Base-by-base conservation (phyloP, 805 yeast species). In the Lipomyces orientalis region DNA sequence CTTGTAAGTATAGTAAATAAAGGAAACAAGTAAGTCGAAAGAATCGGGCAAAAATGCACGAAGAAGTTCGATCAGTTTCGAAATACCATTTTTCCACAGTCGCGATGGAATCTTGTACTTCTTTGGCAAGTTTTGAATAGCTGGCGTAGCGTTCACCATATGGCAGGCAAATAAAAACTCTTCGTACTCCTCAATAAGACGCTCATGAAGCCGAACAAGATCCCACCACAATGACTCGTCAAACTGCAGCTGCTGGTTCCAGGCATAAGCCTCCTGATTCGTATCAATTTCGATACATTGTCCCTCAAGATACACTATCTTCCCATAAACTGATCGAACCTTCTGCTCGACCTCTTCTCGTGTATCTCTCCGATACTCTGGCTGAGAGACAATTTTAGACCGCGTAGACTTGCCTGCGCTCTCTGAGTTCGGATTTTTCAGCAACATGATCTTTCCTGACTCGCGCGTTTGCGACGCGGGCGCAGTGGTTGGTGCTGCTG, bases 111-210 rank as follows among this genome's bases (percentile, higher is more conserved):
- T 64, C 31, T 59, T 56, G 56, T 64, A 60, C 51, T 67, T 67
- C n/a, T 43, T 43, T n/a, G 71, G 71, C 58, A 66, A 56, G 19
- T 49, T 54, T 7, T 54, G 54, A 22, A 69, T 57, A 12, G 58
- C 14, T 14, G 60, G 63, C 19, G 66, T 35, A 2, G 67, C 67
- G 37, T 62, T 61, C 7, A 62, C 55, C 34, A 60, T 34, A 37
- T 37, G 19, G 55, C 68, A 67, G 4, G 60, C 60, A 49, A 69
- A 67, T 37, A 69, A 12, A 43, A 64, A 69, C 34, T 66, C 70
- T n/a, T 69, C 72, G 54, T 67, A 64, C n/a, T 46, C 60, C 52
- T 69, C 67, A 14, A 69, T 52, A 37, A 69, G 43, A 12, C 60
- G 52, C 25, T 60, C 62, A 43, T 69, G 68, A n/a, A 59, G 43